Evolutionary conservation across 352 stramenopile genomes (phyloP), one percentile per base, ranked within the genome.

Genomic region (Phytophthora vignae): DNA sequence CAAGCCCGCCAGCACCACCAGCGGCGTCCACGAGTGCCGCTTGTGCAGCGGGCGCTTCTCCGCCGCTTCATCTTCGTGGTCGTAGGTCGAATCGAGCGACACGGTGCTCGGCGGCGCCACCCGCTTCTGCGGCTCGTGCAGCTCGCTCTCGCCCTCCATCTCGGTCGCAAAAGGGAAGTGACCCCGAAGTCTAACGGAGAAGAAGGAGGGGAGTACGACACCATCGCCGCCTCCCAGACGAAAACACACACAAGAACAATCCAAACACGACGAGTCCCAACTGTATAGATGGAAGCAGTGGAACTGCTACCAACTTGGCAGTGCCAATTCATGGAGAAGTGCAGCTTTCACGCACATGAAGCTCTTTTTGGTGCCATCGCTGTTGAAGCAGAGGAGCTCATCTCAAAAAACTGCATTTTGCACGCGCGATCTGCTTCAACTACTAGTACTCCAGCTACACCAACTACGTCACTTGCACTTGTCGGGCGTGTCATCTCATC

Each of bases 1-100:
- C 31, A 79, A 53, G 21, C 48, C 62, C 6, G 60, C 6, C 12
- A 76, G 25, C 21, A 76, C 29, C 7, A 71, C 15, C 19, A 70
- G 66, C 33, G 36, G 59, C 8, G 59, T 9, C 63, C 67, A 76
- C 36, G 49, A 42, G 56, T 27, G 52, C 25, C 40, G 21, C 21
- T 12, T 58, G 15, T 21, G n/a, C 15, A 22, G 25, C 5, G 52
- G 12, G 38, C 22, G 36, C 27, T 69, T 70, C 46, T 69, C 22
- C 22, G 22, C 25, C 6, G n/a, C 22, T 14, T 31, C 29, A 67
- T 62, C 60, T 5, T 36, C 55, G 15, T 54, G 25, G 17, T 71
- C 69, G 10, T 67, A 72, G 1, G 42, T 66, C 36, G 73, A 74
- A 17, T 74, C 69, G 17, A 80, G 64, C 11, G 73, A 80, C n/a